Percentiles rank a stretch among this genome's conserved stretches.
Conservation (phyloP, 169 alveolate species). For the Theileria luwenshuni region DNA sequence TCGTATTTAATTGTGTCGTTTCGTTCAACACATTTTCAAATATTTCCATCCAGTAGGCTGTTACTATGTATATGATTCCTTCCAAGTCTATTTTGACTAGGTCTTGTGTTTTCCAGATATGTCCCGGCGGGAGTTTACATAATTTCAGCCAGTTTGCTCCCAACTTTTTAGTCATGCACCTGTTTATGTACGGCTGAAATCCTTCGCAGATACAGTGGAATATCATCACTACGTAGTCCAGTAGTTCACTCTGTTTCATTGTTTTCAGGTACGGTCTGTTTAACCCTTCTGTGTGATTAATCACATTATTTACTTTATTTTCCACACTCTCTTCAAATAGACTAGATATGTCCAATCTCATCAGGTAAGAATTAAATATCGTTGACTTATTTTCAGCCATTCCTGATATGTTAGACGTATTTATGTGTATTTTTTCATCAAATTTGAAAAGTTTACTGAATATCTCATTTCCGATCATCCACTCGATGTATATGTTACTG, state of each 20-base stretch:
- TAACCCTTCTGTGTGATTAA: conserved; percentile 9
- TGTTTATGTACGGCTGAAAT: conserved; percentile 74
- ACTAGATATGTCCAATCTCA: conserved; percentile 46
- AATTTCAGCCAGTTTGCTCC: conserved; percentile 74
- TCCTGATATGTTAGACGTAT: conserved; percentile 40
- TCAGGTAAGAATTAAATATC: conserved; percentile 26
- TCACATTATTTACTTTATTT: neutral
- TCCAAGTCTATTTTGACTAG: conserved; percentile 75
- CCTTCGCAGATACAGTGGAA: conserved; percentile 75
- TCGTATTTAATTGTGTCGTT: conserved; percentile 49
- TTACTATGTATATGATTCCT: conserved; percentile 76
- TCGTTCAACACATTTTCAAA: conserved; percentile 72
- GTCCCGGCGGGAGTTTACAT: conserved; percentile 72
- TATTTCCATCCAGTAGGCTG: conserved; percentile 79
- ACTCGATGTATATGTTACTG: conserved; percentile 68
- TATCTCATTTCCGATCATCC: conserved; percentile 78
- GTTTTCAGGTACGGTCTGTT: conserved; percentile 35
- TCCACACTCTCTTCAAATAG: neutral
- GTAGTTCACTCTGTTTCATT: conserved; percentile 31
- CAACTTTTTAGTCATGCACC: conserved; percentile 65
- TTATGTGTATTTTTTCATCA: conserved; percentile 70
- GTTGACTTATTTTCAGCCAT: conserved; percentile 29
- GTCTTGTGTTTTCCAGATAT: conserved; percentile 74
- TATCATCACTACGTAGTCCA: conserved; percentile 59
- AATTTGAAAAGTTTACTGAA: conserved; percentile 70